Evolutionary conservation across 495 filamentous ascomycete species (phyloP), one percentile per base, ranked within the genome.

Genomic region (Penicillium cinerascens): DNA sequence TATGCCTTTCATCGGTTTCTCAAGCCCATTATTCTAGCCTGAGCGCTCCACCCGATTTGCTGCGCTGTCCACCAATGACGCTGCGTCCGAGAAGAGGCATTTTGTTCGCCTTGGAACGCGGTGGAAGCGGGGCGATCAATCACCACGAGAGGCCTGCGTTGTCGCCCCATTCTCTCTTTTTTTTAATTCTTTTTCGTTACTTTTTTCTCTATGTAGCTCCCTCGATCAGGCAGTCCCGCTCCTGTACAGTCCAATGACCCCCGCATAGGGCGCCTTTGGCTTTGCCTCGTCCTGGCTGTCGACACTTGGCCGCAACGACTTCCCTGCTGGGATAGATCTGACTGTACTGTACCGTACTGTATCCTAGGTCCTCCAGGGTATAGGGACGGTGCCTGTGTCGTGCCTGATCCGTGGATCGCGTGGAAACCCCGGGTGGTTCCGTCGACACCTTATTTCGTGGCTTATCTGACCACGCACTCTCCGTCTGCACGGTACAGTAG

Each of bases 381-480:
- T 33, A 33, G 29, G 29, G 11, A 17, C 6, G 4, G 37, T 39
- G 37, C 37, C 37, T 39, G n/a, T 13, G 10, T 10, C 11, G 29
- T 13, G 29, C 29, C 37, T 17, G 16, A 39, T 8, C 37, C 37
- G 37, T 39, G 37, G 37, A 16, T 39, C 41, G 36, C 46, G 38
- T 47, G 51, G 38, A 40, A 49, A 25, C 23, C 40, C 40, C 40
- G 47, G 42, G 18, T 26, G 36, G 36, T 56, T 51, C 47, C 47
- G 47, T 56, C 40, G 54, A 47, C 33, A 44, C 49, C 54, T 57
- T 44, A 52, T 38, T 47, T 40, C 41, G 54, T 52, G 50, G 42
- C 49, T 44, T 15, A 46, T 21, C 15, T 8, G 21, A 13, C 13
- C 25, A 38, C 25, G 33, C 17, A 48, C 42, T 44, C 11, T 11